A percentile compares a stretch with the other conserved stretches of the same genome.
These are phyloP conservation scores for Pythium monospermum DNA, from an alignment of 352 stramenopile species.

Conservation along the genomic window DNA sequence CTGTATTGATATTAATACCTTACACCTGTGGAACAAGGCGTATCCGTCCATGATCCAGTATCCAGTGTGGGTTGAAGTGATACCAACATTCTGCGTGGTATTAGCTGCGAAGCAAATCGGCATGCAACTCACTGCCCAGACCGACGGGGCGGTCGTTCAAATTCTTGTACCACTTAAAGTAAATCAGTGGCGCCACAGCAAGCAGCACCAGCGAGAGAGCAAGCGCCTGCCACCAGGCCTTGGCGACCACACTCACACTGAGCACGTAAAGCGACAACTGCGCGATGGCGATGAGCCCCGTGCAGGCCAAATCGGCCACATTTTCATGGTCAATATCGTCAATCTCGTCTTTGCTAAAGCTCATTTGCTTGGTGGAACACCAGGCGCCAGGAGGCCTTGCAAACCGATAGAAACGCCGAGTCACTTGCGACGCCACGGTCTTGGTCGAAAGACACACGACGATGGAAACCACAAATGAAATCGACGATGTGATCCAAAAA, in stretches of 20 bases:
- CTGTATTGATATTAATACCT: too few relatives aligned
- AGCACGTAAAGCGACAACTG: constrained; percentile 65
- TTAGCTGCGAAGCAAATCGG: constrained; percentile 32
- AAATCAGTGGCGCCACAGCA: constrained; percentile 47
- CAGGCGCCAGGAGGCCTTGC: constrained; percentile 56
- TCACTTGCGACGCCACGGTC: constrained; percentile 39
- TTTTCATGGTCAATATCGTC: constrained; percentile 59
- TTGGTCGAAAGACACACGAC: constrained; percentile 35
- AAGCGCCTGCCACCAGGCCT: constrained; percentile 51
- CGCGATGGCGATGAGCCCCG: constrained; percentile 50
- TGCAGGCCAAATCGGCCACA: constrained; percentile 51
- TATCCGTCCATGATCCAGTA: too few relatives aligned
- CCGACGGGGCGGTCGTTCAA: constrained; percentile 52
- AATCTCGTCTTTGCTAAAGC: constrained; percentile 48
- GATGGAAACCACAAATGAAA: constrained; percentile 42
- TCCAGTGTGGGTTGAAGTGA: too few relatives aligned
- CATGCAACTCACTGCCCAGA: constrained; percentile 43
- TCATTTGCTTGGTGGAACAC: constrained; percentile 51
- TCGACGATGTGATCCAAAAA: constrained; percentile 56
- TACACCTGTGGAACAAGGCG: too few relatives aligned
- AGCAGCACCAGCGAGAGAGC: constrained; percentile 37
- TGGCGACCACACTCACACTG: constrained; percentile 56
- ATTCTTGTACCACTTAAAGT: constrained; percentile 75
- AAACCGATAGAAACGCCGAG: constrained; percentile 64
- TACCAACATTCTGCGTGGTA: constrained; percentile 1